A percentile compares a stretch with the other conserved stretches of the same genome.
These are phyloP conservation scores for Agastache rugosa DNA, from an alignment of 257 asterid genomes.

Conservation along the genomic window DNA sequence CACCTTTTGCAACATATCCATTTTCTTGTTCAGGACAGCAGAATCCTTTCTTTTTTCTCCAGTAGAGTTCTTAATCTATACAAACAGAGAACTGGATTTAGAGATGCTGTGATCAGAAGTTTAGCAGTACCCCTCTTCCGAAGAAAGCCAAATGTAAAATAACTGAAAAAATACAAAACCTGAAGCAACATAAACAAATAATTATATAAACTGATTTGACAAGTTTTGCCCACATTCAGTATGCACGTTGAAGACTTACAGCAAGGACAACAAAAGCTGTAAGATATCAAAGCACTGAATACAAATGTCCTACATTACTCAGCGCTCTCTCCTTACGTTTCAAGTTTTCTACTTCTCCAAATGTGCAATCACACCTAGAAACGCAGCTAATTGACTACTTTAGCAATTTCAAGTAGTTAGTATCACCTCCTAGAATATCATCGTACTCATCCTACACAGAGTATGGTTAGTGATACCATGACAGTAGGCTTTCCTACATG, in stretches of 20 bases:
- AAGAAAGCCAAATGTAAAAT: not conserved
- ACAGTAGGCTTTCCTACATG: not conserved
- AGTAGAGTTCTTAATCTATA: slow-evolving; percentile 56
- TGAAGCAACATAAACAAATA: not conserved
- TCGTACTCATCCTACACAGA: not conserved
- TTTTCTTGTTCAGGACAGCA: slow-evolving; percentile 45
- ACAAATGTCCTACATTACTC: slow-evolving; percentile 11
- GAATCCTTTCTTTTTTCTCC: slow-evolving; percentile 36
- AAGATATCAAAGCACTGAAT: not conserved
- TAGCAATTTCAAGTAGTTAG: slow-evolving; percentile 26
- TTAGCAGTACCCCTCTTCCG: not conserved
- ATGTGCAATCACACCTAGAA: slow-evolving; percentile 2
- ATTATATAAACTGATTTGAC: no score
- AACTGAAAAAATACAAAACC: not conserved
- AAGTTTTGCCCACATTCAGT: no score
- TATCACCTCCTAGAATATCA: not conserved
- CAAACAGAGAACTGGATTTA: slow-evolving; percentile 21
- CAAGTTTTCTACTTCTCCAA: slow-evolving; percentile 5
- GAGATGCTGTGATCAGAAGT: slow-evolving; percentile 8
- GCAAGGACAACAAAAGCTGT: not conserved
- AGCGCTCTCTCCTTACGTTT: slow-evolving; percentile 16
- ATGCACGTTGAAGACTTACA: not conserved
- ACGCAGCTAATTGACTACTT: not conserved
- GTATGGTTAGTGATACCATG: not conserved
- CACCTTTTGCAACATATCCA: slow-evolving; percentile 83